Evolutionary conservation across 2,329 filamentous ascomycete genomes (phyloP).

Genomic region (Neobulgaria alba): DNA sequence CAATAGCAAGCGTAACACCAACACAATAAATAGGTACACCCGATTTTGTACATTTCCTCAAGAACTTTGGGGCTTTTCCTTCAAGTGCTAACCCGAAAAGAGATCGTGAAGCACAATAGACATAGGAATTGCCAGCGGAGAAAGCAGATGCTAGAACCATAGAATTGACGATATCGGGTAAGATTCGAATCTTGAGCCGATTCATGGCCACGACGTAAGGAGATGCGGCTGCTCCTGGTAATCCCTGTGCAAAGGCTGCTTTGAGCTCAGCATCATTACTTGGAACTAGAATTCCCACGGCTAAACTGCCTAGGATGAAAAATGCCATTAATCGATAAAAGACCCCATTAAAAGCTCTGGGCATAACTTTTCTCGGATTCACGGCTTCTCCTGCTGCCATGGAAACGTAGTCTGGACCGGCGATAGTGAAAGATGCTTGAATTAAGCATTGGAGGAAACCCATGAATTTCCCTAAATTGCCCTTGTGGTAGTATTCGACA

Average conservation of each 20-base stretch:
- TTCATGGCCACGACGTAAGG: slow-evolving; percentile 53
- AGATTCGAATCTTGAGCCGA: slow-evolving; percentile 52
- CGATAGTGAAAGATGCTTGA: slow-evolving; percentile 27
- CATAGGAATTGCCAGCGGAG: slow-evolving; percentile 52
- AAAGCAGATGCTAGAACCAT: slow-evolving; percentile 52
- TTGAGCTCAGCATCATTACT: slow-evolving; percentile 52
- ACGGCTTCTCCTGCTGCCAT: slow-evolving; percentile 63
- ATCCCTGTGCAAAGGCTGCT: slow-evolving; percentile 21
- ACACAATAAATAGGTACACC: slow-evolving; percentile 56
- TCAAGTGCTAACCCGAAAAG: slow-evolving; percentile 60
- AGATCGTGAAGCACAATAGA: slow-evolving; percentile 58
- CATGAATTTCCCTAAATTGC: slow-evolving; percentile 59
- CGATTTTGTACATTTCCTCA: slow-evolving; percentile 50
- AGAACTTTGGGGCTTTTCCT: slow-evolving; percentile 54
- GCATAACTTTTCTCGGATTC: slow-evolving; percentile 54
- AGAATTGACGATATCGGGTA: slow-evolving; percentile 62
- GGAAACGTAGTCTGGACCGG: slow-evolving; percentile 54
- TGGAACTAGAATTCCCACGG: slow-evolving; percentile 57
- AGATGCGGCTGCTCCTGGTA: slow-evolving; percentile 36
- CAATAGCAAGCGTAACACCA: slow-evolving; percentile 56
- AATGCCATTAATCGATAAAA: slow-evolving; percentile 65
- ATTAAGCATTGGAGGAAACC: slow-evolving; percentile 52
- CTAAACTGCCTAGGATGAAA: slow-evolving; percentile 60
- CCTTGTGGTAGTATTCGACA: slow-evolving; percentile 48
- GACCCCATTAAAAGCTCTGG: slow-evolving; percentile 62